Percentiles rank a stretch among this genome's conserved stretches.
Evolutionary conservation across 805 yeast species (phyloP).

Genomic region (Yarrowia phangngaensis): DNA sequence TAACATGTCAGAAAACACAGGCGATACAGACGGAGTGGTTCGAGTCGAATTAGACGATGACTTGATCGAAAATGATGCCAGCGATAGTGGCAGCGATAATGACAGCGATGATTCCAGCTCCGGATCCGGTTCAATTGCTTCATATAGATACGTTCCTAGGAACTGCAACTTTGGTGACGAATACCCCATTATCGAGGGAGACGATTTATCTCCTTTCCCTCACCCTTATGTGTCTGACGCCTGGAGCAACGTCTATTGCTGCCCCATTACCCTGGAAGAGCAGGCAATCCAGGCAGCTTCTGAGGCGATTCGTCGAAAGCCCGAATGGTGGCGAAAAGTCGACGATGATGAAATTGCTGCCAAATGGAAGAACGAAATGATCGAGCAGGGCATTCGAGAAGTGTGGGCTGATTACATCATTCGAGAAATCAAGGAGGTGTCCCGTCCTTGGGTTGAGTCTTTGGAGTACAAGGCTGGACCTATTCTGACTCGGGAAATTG

Average conservation of each 20-base stretch:
- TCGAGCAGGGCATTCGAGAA: conserved; percentile 29
- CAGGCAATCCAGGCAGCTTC: not conserved
- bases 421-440: conserved; percentile 40
- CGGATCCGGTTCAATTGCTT: too few species aligned
- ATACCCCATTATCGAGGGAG: not conserved
- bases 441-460: conserved; percentile 27
- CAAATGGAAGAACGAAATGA: conserved; percentile 38
- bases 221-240: conserved; percentile 1
- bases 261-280: conserved; percentile 13
- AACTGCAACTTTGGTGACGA: conserved; percentile 8
- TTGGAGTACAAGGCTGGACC: conserved; percentile 30
- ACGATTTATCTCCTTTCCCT: conserved; percentile 1
- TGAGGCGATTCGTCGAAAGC: conserved; percentile 34
- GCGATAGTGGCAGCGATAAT: too few species aligned
- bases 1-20: too few species aligned
- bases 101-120: too few species aligned
- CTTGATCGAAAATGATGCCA: too few species aligned
- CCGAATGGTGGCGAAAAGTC: conserved; percentile 38
- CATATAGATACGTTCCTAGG: conserved; percentile 1
- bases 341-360: conserved; percentile 33
- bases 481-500: conserved; percentile 34
- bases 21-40: too few species aligned
- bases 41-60: too few species aligned
- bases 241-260: not conserved
- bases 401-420: conserved; percentile 36